phyloP scores from a whole-genome alignment of 352 stramenopile species.

The Phytophthora sp. region DNA sequence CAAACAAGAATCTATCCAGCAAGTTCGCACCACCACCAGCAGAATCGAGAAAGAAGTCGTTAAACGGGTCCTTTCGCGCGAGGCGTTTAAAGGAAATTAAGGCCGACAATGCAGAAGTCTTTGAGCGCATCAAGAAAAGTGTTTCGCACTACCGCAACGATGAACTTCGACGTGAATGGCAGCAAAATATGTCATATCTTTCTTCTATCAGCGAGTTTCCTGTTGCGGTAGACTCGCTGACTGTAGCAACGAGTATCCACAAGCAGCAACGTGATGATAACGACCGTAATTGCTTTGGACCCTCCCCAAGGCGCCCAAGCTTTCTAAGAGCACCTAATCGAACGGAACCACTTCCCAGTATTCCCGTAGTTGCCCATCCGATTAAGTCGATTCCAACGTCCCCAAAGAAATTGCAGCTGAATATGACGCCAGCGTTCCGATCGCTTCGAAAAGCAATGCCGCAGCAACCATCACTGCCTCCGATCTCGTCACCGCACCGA shows the following conservation, averaged over 20 bases:
- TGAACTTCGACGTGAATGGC: slow-evolving; percentile 61
- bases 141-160: slow-evolving; percentile 68
- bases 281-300: slow-evolving; percentile 20
- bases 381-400: slow-evolving; percentile 68
- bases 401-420: slow-evolving; percentile 54
- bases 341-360: slow-evolving; percentile 32
- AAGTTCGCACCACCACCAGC: slow-evolving; percentile 23
- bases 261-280: slow-evolving; percentile 14
- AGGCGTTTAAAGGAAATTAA: slow-evolving; percentile 72
- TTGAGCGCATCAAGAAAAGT: slow-evolving; percentile 69
- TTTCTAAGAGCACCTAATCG: slow-evolving; percentile 12
- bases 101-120: slow-evolving; percentile 55
- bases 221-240: slow-evolving; percentile 27
- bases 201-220: slow-evolving; percentile 76
- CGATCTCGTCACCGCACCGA: slow-evolving; percentile 41
- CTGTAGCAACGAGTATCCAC: slow-evolving; percentile 11
- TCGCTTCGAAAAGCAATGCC: slow-evolving; percentile 75
- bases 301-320: slow-evolving; percentile 16
- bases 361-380: slow-evolving; percentile 42
- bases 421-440: slow-evolving; percentile 63
- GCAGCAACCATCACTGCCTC: slow-evolving; percentile 65
- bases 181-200: slow-evolving; percentile 75
- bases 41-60: slow-evolving; percentile 33
- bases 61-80: slow-evolving; percentile 57
- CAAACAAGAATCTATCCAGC: background rate